Base-by-base conservation (phyloP, 768 basidiomycete species). In the Russula lepida region DNA sequence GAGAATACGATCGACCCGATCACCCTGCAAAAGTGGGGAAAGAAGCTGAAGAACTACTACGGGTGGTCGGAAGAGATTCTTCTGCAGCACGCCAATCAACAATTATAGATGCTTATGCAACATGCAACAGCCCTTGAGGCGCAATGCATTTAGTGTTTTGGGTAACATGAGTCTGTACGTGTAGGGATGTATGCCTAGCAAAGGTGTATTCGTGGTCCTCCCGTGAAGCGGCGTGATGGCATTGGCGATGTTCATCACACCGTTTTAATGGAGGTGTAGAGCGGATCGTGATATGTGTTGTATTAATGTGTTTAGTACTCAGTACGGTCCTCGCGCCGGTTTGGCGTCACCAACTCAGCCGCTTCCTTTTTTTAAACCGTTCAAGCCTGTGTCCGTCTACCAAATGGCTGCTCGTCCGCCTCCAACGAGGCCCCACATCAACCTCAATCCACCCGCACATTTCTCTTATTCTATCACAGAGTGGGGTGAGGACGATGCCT, bases 401-500 rank as follows among this genome's bases (percentile, higher is more conserved):
- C 25, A 44, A 41, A 66, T 66, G 49, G 62, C 62, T 19, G 65
- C 68, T 57, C 57, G 68, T 30, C 66, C 68, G 30, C 70, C 65
- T 39, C 68, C 68, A 21, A 57, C 70, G 19, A 62, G 66, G 52
- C 67, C 65, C 25, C 68, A 69, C 48, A 62, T 69, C 54, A 54
- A 39, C 51, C 48, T 69, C 43, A 68, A 68, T 35, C 55, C 68
- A 12, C 43, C 68, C 25, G 39, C 59, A 6, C 58, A 57, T 39
- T 69, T 60, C 30, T 67, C 66, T 15, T 64, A 65, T 51, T 67
- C 67, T 39, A 54, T 27, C 25, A 50, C 62, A 12, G 71, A 71
- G 49, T 68, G 72, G 68, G 70, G 59, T 15, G 71, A 72, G n/a
- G 72, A 73, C 58, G 72, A 73, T 64, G 71, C 69, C 21, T 73